A percentile compares a stretch with the other conserved stretches of the same genome.
Evolutionary conservation across 2,329 filamentous ascomycete species (phyloP).

Genomic region (Graphilbum fragrans): DNA sequence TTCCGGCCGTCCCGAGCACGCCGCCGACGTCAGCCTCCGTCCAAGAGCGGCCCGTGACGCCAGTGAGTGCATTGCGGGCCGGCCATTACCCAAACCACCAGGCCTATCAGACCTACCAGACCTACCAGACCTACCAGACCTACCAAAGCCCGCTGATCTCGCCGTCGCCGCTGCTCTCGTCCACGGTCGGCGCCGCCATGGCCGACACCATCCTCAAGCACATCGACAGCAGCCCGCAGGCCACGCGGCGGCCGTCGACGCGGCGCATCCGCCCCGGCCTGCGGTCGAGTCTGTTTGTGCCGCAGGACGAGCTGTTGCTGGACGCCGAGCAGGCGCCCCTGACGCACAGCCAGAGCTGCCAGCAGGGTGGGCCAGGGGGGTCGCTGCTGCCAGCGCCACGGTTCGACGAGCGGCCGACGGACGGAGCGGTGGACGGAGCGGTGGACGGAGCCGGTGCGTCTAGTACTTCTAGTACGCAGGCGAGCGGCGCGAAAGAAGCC

Average conservation of each 20-base stretch:
- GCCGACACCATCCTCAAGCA: conserved; percentile 38
- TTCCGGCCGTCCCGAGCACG: background rate
- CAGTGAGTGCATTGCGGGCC: no score
- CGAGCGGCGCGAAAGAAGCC: background rate
- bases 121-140: conserved; percentile 10
- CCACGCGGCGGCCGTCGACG: conserved; percentile 30
- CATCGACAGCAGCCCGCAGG: conserved; percentile 22
- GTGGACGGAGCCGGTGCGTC: no score
- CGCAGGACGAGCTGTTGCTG: conserved; percentile 26
- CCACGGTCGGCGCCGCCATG: conserved; percentile 45
- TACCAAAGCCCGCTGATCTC: conserved; percentile 40
- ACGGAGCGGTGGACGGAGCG: no score
- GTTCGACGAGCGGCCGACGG: no score
- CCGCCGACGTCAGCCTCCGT: background rate
- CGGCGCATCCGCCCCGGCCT: conserved; percentile 36
- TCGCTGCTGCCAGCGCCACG: no score
- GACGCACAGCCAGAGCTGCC: background rate
- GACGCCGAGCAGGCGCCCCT: conserved; percentile 10
- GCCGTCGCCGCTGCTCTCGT: conserved; percentile 43
- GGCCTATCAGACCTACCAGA: background rate
- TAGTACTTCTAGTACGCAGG: no score
- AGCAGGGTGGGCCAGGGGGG: conserved; percentile 1
- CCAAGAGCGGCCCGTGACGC: conserved; percentile 14
- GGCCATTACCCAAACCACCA: conserved; percentile 10
- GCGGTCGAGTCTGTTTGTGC: conserved; percentile 41